phyloP scores from a whole-genome alignment of 2,329 filamentous ascomycete genomes.

The Pyrenophora seminiperda region DNA sequence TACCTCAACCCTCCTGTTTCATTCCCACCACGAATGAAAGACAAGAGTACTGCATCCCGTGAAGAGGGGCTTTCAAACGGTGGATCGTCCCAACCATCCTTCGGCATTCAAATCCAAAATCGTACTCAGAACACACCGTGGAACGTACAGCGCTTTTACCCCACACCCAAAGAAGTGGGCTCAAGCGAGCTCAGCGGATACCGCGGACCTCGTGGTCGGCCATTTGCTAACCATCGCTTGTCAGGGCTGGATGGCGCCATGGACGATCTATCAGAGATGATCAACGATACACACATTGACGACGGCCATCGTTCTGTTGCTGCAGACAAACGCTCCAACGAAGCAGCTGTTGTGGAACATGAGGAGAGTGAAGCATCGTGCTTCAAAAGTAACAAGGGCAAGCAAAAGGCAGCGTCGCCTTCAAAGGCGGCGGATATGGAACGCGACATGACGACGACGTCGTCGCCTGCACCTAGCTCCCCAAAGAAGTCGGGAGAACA shows the following conservation, averaged over 20 bases:
- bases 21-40: slow-evolving; percentile 20
- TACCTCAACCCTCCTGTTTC: slow-evolving; percentile 18
- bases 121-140: slow-evolving; percentile 28
- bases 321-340: slow-evolving; percentile 8
- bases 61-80: slow-evolving; percentile 16
- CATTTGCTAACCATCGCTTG: slow-evolving; percentile 33
- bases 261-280: slow-evolving; percentile 45
- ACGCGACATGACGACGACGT: slow-evolving; percentile 18
- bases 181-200: slow-evolving; percentile 12
- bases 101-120: slow-evolving; percentile 35
- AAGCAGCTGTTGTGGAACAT: slow-evolving; percentile 12
- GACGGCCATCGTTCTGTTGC: slow-evolving; percentile 16
- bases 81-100: slow-evolving; percentile 24
- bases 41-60: slow-evolving; percentile 25
- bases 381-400: slow-evolving; percentile 41
- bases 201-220: slow-evolving; percentile 17
- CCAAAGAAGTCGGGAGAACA: slow-evolving; percentile 46
- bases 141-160: slow-evolving; percentile 35
- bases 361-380: slow-evolving; percentile 37
- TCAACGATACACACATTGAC: slow-evolving; percentile 24
- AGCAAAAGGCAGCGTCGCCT: slow-evolving; percentile 38
- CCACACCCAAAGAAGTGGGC: slow-evolving; percentile 30
- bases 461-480: slow-evolving; percentile 36
- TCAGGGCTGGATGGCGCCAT: slow-evolving; percentile 47
- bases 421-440: slow-evolving; percentile 22